Percentiles rank a stretch among this genome's conserved stretches.
These are phyloP conservation scores for Coemansia sp. DNA, from an alignment of 192 early-diverging fungal species.

Conservation along the genomic window DNA sequence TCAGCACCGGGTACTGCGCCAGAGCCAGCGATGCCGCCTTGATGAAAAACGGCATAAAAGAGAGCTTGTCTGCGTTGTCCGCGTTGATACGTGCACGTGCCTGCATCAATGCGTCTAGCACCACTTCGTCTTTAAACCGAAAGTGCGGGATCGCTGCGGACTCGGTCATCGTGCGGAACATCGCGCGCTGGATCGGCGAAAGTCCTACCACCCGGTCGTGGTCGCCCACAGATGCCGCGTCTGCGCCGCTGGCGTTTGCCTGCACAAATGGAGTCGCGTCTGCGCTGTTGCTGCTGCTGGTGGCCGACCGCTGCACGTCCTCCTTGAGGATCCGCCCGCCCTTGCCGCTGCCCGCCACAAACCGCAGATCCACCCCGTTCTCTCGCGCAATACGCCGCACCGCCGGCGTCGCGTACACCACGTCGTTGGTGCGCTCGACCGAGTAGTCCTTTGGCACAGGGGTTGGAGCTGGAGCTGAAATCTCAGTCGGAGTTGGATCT, in stretches of 20 bases:
- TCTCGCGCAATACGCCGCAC: slow-evolving; percentile 85
- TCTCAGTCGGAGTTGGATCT: no score
- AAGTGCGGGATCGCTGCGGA: slow-evolving; percentile 94
- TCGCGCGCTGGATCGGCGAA: slow-evolving; percentile 87
- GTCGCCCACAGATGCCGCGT: slow-evolving; percentile 24
- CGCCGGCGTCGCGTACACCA: slow-evolving; percentile 81
- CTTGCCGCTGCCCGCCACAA: slow-evolving; percentile 79
- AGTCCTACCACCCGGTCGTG: slow-evolving; percentile 67
- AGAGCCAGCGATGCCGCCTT: slow-evolving; percentile 86
- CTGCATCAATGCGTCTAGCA: slow-evolving; percentile 65
- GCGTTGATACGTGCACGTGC: slow-evolving; percentile 70
- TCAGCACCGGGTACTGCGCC: slow-evolving; percentile 81
- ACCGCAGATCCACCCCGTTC: slow-evolving; percentile 69
- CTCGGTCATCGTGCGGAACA: slow-evolving; percentile 95
- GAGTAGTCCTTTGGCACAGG: slow-evolving; percentile 20
- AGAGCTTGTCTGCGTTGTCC: slow-evolving; percentile 64
- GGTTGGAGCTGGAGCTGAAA: no score
- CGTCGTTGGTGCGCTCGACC: slow-evolving; percentile 27
- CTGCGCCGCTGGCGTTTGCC: slow-evolving; percentile 21
- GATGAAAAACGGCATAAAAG: slow-evolving; percentile 95
- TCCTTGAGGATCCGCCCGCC: slow-evolving; percentile 88
- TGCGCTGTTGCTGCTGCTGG: neutral
- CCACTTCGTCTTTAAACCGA: slow-evolving; percentile 89
- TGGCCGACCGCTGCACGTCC: slow-evolving; percentile 65
- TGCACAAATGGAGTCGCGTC: slow-evolving; percentile 22